These are phyloP conservation scores for Golubevia pallescens DNA, from an alignment of 1,284 basidiomycete species.

Conservation along the genomic window DNA sequence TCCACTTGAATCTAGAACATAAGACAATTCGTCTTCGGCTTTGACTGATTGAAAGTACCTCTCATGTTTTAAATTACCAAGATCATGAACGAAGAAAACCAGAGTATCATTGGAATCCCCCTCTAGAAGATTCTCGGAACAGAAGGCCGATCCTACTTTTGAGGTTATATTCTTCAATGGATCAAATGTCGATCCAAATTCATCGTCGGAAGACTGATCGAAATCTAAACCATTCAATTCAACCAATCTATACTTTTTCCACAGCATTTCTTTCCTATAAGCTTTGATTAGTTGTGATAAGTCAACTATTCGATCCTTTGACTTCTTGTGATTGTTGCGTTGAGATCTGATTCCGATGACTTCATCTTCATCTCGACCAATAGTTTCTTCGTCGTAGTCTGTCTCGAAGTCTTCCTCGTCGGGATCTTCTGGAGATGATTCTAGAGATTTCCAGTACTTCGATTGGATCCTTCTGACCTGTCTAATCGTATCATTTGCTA, in stretches of 20 bases:
- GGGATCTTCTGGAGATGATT: neutral
- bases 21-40: slow-evolving; percentile 4
- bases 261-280: neutral
- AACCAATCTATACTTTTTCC: neutral
- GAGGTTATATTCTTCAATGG: too few relatives aligned
- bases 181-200: neutral
- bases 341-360: neutral
- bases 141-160: neutral
- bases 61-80: neutral
- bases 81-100: neutral
- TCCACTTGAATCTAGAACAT: slow-evolving; percentile 6
- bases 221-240: neutral
- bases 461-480: slow-evolving; percentile 6
- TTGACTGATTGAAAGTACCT: neutral
- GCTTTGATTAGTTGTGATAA: neutral
- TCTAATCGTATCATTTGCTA: slow-evolving; percentile 2
- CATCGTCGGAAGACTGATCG: neutral
- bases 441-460: slow-evolving; percentile 3
- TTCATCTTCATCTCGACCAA: neutral
- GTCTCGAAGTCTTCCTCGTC: neutral
- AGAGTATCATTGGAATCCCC: neutral
- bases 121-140: neutral
- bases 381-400: neutral
- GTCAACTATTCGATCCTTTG: neutral
- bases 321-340: too few relatives aligned